phyloP scores from a whole-genome alignment of 805 yeast species.

The Scheffersomyces amazonensis region DNA sequence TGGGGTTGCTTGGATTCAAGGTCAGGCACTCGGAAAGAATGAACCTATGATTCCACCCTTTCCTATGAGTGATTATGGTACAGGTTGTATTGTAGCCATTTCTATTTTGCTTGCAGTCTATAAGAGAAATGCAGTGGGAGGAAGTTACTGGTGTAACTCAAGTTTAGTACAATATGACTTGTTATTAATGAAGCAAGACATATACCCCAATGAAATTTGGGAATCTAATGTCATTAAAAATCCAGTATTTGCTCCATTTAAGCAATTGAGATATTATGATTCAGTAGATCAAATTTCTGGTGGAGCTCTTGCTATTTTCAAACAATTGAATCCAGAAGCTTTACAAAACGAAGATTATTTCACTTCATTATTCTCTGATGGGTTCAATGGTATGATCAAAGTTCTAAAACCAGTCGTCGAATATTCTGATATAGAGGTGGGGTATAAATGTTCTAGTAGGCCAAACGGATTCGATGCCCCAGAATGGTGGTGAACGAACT shows the following conservation, averaged over 20 bases:
- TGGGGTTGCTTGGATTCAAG: conserved; percentile 32
- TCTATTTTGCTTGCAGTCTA: conserved; percentile 25
- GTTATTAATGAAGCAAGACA: conserved; percentile 22
- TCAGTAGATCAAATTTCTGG: conserved; percentile 11
- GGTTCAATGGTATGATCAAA: conserved; percentile 8
- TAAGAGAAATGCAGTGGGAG: conserved; percentile 24
- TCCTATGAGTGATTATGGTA: conserved; percentile 35
- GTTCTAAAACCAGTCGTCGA: conserved; percentile 11
- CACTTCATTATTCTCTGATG: conserved; percentile 8
- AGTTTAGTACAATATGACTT: conserved; percentile 29
- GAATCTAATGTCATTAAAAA: conserved; percentile 4
- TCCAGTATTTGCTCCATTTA: conserved; percentile 3
- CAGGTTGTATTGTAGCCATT: conserved; percentile 31
- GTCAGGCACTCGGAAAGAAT: conserved; percentile 18
- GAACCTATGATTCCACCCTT: conserved; percentile 35
- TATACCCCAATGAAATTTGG: conserved; percentile 9
- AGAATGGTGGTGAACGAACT: conserved; percentile 9
- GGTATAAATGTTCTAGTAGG: conserved; percentile 9
- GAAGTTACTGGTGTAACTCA: conserved; percentile 27
- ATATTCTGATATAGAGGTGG: conserved; percentile 7
- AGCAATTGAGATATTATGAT: conserved; percentile 10
- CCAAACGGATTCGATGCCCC: conserved; percentile 12
- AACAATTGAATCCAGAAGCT: conserved; percentile 7
- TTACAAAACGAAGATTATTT: conserved; percentile 6
- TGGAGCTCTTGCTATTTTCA: conserved; percentile 9